These are phyloP conservation scores for Stemphylium lycopersici DNA, from an alignment of 2,329 filamentous ascomycete species.

Conservation along the genomic window DNA sequence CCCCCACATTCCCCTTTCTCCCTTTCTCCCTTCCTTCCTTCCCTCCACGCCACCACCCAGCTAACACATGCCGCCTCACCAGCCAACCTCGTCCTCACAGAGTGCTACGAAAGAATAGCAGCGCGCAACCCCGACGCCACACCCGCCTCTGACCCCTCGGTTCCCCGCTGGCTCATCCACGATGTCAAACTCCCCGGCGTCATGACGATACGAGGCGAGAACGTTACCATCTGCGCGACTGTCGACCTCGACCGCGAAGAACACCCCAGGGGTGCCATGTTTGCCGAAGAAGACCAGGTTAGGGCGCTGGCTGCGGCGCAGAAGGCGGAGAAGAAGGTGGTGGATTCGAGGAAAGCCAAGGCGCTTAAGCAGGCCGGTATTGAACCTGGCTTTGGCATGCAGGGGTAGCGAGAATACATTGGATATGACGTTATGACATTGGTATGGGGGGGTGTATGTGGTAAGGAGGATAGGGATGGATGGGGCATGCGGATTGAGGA, in stretches of 20 bases:
- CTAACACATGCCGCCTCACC: constrained; percentile 11
- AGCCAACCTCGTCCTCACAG: constrained; percentile 96
- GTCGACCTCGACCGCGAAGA: constrained; percentile 98
- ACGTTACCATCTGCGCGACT: constrained; percentile 93
- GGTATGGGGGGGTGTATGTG: too few relatives aligned
- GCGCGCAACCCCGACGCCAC: constrained; percentile 56
- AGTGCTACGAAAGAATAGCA: constrained; percentile 88
- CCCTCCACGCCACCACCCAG: constrained; percentile 13
- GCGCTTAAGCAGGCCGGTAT: constrained; percentile 56
- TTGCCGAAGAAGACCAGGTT: constrained; percentile 72
- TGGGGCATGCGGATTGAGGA: not conserved
- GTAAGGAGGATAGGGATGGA: not conserved
- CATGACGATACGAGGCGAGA: constrained; percentile 93
- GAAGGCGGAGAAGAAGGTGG: constrained; percentile 72
- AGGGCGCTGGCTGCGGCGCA: constrained; percentile 74
- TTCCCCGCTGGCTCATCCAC: constrained; percentile 68
- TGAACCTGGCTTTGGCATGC: constrained; percentile 79
- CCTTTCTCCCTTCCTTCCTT: too few relatives aligned
- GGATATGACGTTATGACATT: constrained; percentile 14
- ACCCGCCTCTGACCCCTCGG: constrained; percentile 24
- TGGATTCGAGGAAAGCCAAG: constrained; percentile 67
- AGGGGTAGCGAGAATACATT: constrained; percentile 53
- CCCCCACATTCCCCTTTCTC: too few relatives aligned
- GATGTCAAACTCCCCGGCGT: constrained; percentile 85
- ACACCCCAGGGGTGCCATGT: constrained; percentile 74